Evolutionary conservation across 2,329 filamentous ascomycete genomes (phyloP).

Genomic region (Davidsoniella virescens): DNA sequence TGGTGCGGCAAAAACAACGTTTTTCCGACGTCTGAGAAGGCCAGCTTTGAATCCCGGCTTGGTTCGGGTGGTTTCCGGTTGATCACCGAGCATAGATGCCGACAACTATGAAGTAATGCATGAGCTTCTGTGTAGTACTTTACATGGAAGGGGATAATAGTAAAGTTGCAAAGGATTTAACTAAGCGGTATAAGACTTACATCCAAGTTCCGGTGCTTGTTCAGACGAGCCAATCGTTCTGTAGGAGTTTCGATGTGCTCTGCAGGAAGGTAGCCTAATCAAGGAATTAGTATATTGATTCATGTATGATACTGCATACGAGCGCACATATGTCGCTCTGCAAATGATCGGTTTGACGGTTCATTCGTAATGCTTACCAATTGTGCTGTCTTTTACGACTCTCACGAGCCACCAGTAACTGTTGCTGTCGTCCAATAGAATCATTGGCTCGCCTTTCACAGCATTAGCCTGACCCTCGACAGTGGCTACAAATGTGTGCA

Average conservation of each 20-base stretch:
- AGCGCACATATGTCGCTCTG: neutral
- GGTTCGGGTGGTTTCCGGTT: conserved; percentile 46
- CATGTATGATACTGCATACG: neutral
- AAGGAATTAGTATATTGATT: conserved; percentile 14
- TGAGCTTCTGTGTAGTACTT: no score
- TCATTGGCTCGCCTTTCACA: conserved; percentile 97
- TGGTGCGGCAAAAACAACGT: conserved; percentile 67
- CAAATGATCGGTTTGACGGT: neutral
- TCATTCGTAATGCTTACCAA: conserved; percentile 34
- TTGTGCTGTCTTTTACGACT: conserved; percentile 94
- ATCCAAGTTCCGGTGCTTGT: conserved; percentile 97
- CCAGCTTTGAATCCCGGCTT: conserved; percentile 48
- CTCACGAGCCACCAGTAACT: conserved; percentile 99
- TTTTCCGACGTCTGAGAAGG: conserved; percentile 73
- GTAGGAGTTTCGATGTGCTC: conserved; percentile 98
- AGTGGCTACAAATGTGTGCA: conserved; percentile 94
- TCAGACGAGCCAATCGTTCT: conserved; percentile 78
- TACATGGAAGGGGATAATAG: no score
- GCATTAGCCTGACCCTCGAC: conserved; percentile 98
- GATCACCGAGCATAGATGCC: conserved; percentile 45
- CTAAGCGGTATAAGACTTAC: conserved; percentile 33
- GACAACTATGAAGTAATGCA: conserved; percentile 29
- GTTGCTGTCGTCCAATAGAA: conserved; percentile 93
- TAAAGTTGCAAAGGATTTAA: no score
- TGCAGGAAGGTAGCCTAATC: conserved; percentile 74